These are phyloP conservation scores for Boletales sp. DNA, from an alignment of 768 basidiomycete species.

Conservation along the genomic window DNA sequence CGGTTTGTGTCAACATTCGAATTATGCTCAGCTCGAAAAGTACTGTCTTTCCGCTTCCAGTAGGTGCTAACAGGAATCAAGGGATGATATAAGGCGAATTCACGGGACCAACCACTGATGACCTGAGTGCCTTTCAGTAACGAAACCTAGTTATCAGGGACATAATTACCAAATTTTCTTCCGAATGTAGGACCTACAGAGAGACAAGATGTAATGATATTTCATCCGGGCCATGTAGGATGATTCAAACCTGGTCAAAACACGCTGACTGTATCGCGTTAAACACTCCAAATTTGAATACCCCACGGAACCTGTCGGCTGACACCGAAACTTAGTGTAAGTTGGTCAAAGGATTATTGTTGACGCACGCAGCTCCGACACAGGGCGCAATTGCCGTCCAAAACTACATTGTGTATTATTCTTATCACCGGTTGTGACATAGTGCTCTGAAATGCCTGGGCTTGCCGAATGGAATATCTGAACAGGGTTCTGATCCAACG, in stretches of 20 bases:
- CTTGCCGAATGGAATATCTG: neutral
- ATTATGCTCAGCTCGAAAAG: constrained; percentile 92
- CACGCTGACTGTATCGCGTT: constrained; percentile 88
- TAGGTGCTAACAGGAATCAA: constrained; percentile 62
- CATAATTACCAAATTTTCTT: constrained; percentile 59
- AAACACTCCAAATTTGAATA: constrained; percentile 89
- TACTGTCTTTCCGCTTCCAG: constrained; percentile 94
- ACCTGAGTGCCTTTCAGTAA: constrained; percentile 43
- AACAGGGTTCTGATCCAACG: neutral
- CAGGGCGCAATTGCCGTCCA: constrained; percentile 57
- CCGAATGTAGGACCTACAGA: constrained; percentile 50
- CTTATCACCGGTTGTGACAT: neutral
- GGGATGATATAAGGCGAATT: constrained; percentile 1
- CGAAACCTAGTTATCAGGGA: neutral
- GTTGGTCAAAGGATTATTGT: neutral
- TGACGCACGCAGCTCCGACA: constrained; percentile 66
- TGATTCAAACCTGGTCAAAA: constrained; percentile 57
- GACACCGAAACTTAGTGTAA: constrained; percentile 7
- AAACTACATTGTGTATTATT: constrained; percentile 35
- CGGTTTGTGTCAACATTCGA: constrained; percentile 53
- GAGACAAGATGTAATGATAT: constrained; percentile 4
- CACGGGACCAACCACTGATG: constrained; percentile 53
- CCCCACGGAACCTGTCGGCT: constrained; percentile 78
- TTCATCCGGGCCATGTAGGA: neutral
- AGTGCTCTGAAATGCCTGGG: neutral